Evolutionary conservation across 805 yeast species (phyloP).

Genomic region (Kuraishia molischiana): DNA sequence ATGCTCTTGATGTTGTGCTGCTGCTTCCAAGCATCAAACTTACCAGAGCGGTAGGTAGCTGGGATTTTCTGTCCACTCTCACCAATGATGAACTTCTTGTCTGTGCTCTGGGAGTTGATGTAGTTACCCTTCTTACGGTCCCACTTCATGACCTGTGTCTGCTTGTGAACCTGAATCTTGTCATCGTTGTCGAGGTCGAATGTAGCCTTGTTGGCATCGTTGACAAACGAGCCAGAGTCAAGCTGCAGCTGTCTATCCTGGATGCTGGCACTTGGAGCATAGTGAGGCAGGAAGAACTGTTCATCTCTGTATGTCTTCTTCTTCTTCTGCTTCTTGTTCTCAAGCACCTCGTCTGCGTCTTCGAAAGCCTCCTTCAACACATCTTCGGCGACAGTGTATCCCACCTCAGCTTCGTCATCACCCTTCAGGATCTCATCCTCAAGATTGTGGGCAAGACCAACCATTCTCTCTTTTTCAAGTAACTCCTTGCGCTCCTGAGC

Average conservation of each 20-base stretch:
- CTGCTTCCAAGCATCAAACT: conserved; percentile 86
- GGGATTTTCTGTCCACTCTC: conserved; percentile 92
- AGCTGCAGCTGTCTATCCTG: conserved; percentile 71
- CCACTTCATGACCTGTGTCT: conserved; percentile 72
- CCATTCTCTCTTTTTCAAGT: conserved; percentile 61
- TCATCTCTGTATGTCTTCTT: conserved; percentile 63
- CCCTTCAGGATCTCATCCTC: conserved; percentile 65
- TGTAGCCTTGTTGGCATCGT: conserved; percentile 76
- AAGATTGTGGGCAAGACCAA: conserved; percentile 63
- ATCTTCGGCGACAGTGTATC: conserved; percentile 30
- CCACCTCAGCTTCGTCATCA: conserved; percentile 26
- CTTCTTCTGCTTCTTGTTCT: conserved; percentile 17
- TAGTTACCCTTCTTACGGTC: conserved; percentile 89
- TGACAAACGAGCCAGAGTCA: conserved; percentile 53
- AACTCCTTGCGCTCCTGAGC: conserved; percentile 63
- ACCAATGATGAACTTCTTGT: conserved; percentile 82
- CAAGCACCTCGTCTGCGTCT: conserved; percentile 34
- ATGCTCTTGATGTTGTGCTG: conserved; percentile 46
- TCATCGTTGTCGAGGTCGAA: conserved; percentile 73
- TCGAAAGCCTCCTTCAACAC: conserved; percentile 40
- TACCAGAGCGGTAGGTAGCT: conserved; percentile 84
- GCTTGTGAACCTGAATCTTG: conserved; percentile 57
- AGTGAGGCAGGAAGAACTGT: conserved; percentile 74
- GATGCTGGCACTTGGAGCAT: conserved; percentile 69
- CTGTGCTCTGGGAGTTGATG: conserved; percentile 69